phyloP scores from a whole-genome alignment of 805 yeast genomes.

The Lipomyces sp. region DNA sequence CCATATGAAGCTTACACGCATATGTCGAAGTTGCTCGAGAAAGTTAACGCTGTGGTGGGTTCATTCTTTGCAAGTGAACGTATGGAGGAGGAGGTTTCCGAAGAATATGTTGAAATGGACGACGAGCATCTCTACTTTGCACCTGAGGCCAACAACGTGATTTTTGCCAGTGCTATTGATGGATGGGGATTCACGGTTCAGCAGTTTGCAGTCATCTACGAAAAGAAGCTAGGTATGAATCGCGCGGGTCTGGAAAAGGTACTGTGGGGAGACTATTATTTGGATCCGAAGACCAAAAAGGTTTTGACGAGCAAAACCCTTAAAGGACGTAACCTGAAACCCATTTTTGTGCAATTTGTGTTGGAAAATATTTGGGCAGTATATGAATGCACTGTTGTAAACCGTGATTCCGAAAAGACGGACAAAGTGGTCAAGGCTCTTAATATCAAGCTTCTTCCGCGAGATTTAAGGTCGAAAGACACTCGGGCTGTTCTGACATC shows the following conservation, averaged over 20 bases:
- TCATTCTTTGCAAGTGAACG: slow-evolving; percentile 91
- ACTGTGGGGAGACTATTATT: slow-evolving; percentile 93
- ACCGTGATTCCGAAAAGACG: slow-evolving; percentile 70
- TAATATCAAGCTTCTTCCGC: slow-evolving; percentile 67
- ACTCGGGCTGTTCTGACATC: slow-evolving; percentile 62
- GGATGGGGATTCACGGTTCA: slow-evolving; percentile 97
- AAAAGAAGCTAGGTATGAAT: slow-evolving; percentile 81
- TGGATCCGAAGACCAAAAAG: slow-evolving; percentile 88
- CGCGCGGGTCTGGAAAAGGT: slow-evolving; percentile 78
- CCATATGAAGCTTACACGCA: slow-evolving; percentile 87
- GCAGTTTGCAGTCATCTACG: slow-evolving; percentile 86
- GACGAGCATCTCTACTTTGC: slow-evolving; percentile 85
- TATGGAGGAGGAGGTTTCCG: slow-evolving; percentile 64
- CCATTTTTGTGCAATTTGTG: slow-evolving; percentile 83
- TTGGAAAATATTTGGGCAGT: slow-evolving; percentile 92
- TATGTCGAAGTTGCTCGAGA: slow-evolving; percentile 78
- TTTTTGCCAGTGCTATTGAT: slow-evolving; percentile 89
- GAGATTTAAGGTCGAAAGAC: slow-evolving; percentile 83
- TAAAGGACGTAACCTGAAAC: slow-evolving; percentile 68
- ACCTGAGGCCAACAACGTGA: slow-evolving; percentile 86
- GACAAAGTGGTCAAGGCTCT: slow-evolving; percentile 76
- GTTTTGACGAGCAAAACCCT: slow-evolving; percentile 66
- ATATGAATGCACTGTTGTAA: slow-evolving; percentile 69
- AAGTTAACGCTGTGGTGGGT: slow-evolving; percentile 93
- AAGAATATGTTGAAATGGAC: slow-evolving; percentile 64